Base-by-base conservation (phyloP, 805 yeast genomes). In the Lipomyces anomalus region DNA sequence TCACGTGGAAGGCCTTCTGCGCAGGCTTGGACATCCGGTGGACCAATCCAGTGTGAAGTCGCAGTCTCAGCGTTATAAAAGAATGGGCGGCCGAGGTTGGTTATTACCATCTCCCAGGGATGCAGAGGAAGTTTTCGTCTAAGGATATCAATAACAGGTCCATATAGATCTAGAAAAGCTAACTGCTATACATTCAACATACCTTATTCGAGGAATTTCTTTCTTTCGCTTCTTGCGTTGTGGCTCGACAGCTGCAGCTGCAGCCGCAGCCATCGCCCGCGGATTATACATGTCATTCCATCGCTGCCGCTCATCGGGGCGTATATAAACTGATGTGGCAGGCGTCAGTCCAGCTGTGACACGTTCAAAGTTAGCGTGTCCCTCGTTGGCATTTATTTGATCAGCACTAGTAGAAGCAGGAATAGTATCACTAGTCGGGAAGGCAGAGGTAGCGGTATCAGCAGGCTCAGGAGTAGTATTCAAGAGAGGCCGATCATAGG, bases 71-170 rank as follows among this genome's bases (percentile, higher is more conserved):
- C 32, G 51, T 72, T 65, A 46, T 67, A 57, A 38, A 66, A 74
- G 56, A 68, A 74, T 46, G 72, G 68, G 2, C 65, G 44, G 0
- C 79, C 80, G 6, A 63, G 58, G 20, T 61, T 59, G 13, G 71
- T 62, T 20, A 75, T 61, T 1, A 74, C 64, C n/a, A 75, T 46
- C 2, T 46, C 30, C 79, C 79, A 76, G 3, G 60, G 63, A 18
- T 65, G 58, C 1, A 45, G 21, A 24, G 26, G 17, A 9, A 52
- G 45, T 23, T 38, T 43, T 18, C 43, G 45, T 18, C 29, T 16
- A 61, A 47, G n/a, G n/a, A n/a, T 32, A 40, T 18, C 18, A 21
- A 17, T 11, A n/a, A 22, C 24, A 24, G 4, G 56, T 55, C 6
- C 60, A 33, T 2, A 44, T 55, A 41, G 52, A 57, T 6, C 44